Evolutionary conservation across 2,329 filamentous ascomycete species (phyloP), one percentile per base, ranked within the genome.

Genomic region (Zymoseptoria brevis): DNA sequence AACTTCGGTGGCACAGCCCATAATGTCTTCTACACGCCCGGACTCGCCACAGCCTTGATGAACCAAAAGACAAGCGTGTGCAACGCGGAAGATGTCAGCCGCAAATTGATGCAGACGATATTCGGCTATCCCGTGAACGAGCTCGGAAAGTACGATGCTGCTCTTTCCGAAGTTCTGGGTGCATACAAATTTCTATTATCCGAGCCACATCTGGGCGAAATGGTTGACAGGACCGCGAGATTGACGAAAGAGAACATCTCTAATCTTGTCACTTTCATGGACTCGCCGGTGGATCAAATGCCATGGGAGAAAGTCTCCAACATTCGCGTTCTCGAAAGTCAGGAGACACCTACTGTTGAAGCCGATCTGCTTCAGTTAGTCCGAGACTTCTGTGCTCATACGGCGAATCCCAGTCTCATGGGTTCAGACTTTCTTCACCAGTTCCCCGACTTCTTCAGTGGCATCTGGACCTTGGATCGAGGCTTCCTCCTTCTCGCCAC

Each of bases 271-370:
- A 83, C 83, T 0, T 86, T 85, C 65, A 79, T 78, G 45, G 75
- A 78, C 7, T 85, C 82, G 19, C 73, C 79, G 2, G 82, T 87
- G 22, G 85, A 88, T 66, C 82, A 86, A 61, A 77, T 79, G 65
- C 75, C 76, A 1, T 87, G 85, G 85, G 85, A 88, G 68, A 79
- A 82, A 35, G 73, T 70, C n/a, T 78, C 75, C 19, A 71, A 76
- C 8, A 74, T 81, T 1, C 71, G 72, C 2, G 70, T 76, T 24
- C 49, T 59, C 8, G 68, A 50, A 24, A 22, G 21, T 11, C 56
- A 50, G 16, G 60, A 66, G n/a, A 26, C 56, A 22, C 58, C 60
- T 22, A 54, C 75, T 3, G 82, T 79, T 13, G 82, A 86, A 64
- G 75, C 78, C 11, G 75, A 76, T 60, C 69, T 85, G 1, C 76